Percentiles rank a stretch among this genome's conserved stretches.
Evolutionary conservation across 2,329 filamentous ascomycete species (phyloP).

Genomic region (Albifimbria verrucaria): DNA sequence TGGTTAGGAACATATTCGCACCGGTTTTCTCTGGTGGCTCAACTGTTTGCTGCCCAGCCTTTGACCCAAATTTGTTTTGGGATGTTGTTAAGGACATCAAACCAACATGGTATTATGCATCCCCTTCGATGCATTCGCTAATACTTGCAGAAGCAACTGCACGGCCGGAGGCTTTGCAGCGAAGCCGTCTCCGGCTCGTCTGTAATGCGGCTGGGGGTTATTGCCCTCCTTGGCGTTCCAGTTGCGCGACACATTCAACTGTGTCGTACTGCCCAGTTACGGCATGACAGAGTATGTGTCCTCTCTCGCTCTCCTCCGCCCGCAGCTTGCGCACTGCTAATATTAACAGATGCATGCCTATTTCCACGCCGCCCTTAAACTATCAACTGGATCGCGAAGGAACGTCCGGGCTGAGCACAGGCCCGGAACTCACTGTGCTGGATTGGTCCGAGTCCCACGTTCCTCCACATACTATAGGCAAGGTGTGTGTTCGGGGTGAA

Average conservation of each 20-base stretch:
- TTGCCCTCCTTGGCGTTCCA: constrained; percentile 47
- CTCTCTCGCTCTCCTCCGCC: no score
- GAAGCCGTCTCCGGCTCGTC: constrained; percentile 46
- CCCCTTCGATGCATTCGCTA: constrained; percentile 54
- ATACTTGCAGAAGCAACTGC: constrained; percentile 44
- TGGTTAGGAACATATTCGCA: constrained; percentile 53
- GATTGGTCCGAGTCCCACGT: constrained; percentile 34
- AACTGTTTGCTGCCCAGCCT: constrained; percentile 50
- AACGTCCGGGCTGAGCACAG: constrained; percentile 49
- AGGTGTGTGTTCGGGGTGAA: constrained; percentile 48
- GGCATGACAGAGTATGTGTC: constrained; percentile 52
- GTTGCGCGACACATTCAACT: constrained; percentile 47
- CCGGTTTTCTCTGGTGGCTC: constrained; percentile 52
- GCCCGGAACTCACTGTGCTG: constrained; percentile 49
- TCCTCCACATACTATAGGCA: constrained; percentile 34
- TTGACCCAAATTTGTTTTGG: constrained; percentile 55
- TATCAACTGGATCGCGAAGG: constrained; percentile 50
- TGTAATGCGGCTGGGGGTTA: constrained; percentile 55
- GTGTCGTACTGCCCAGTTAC: constrained; percentile 52
- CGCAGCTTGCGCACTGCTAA: not conserved
- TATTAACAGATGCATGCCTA: constrained; percentile 47
- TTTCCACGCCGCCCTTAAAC: constrained; percentile 50
- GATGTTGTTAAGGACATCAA: constrained; percentile 44
- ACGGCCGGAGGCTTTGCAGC: constrained; percentile 35
- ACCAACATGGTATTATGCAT: constrained; percentile 57